Base-by-base conservation (phyloP, 306 rosid species). In the Fragaria nilgerrensis region DNA sequence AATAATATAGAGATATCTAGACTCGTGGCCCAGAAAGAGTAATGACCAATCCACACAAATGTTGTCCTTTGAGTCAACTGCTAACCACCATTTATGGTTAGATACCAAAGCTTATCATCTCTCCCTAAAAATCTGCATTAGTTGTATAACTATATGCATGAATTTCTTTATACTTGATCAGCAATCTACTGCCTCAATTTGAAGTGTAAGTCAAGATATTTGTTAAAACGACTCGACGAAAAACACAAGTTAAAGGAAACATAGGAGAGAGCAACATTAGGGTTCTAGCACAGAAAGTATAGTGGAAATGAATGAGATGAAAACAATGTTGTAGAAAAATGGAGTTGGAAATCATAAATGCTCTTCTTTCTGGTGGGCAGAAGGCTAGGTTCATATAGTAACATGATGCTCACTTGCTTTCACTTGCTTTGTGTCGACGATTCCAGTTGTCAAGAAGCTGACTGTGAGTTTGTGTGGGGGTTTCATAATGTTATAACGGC, bases 391-490 rank as follows among this genome's bases (percentile, higher is more conserved):
- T 43, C 47, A 10, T 29, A 63, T 29, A 63, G 43, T 63, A 63
- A 45, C 61, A 62, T 44, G 78, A 75, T 62, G 70, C 70, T 9
- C 78, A 45, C 29, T 75, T 48, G 2, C 69, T 64, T 64, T 64
- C 69, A 15, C 69, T 63, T 32, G 44, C 69, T 65, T 36, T 65
- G 70, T 34, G 70, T 17, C 70, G 45, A 36, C 22, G 41, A 27
- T 83, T 41, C 77, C 37, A 85, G 88, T 89, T 82, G 91, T 86
- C 88, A 88, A 79, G 89, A 76, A 87, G 84, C 78, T 16, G 81
- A 74, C 79, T 83, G 83, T 75, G 71, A 11, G 67, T 62, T 29
- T 62, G 39, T 61, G 67, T 61, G 67, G 39, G 67, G 67, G 67
- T 13, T 22, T 25, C 84, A 77, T 77, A 29, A 29, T 44, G 73